A percentile compares a stretch with the other conserved stretches of the same genome.
These are phyloP conservation scores for Leccinum rimulosum DNA, from an alignment of 768 basidiomycete species.

Conservation along the genomic window DNA sequence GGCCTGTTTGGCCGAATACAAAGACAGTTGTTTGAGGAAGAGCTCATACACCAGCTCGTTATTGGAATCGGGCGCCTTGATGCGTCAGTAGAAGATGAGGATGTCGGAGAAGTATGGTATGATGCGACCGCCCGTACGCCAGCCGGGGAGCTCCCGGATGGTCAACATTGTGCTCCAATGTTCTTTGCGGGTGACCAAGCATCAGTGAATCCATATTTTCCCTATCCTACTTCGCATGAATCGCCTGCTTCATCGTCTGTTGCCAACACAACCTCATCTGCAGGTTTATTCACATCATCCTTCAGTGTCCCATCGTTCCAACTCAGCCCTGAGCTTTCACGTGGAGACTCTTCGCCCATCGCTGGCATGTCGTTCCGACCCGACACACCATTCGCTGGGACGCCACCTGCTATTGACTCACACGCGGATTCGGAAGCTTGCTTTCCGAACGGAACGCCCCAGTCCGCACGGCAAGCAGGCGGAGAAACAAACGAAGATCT, in stretches of 20 bases:
- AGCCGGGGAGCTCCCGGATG: constrained; percentile 26
- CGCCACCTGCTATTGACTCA: constrained; percentile 6
- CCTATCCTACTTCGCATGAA: constrained; percentile 34
- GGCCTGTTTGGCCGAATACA: constrained; percentile 56
- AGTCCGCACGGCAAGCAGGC: constrained; percentile 14
- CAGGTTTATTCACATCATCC: constrained; percentile 12
- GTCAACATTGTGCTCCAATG: constrained; percentile 14
- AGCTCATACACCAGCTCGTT: constrained; percentile 82
- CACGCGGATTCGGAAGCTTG: constrained; percentile 9
- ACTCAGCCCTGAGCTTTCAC: constrained; percentile 11
- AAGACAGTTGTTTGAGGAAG: constrained; percentile 68
- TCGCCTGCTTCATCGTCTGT: constrained; percentile 27
- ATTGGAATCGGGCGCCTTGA: constrained; percentile 86
- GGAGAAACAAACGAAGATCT: constrained; percentile 39
- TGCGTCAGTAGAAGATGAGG: constrained; percentile 34
- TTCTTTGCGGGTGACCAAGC: constrained; percentile 8
- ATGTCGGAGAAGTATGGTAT: constrained; percentile 33
- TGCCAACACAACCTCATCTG: constrained; percentile 15
- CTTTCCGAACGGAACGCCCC: constrained; percentile 11
- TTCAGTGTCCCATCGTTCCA: constrained; percentile 16
- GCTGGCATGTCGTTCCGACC: constrained; percentile 14
- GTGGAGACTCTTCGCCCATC: constrained; percentile 15
- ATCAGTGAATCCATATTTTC: constrained; percentile 54
- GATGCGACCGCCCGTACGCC: constrained; percentile 32
- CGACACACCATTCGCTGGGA: constrained; percentile 12